Conservation (phyloP, 1,284 basidiomycete genomes). For the Cryptococcus sp. region DNA sequence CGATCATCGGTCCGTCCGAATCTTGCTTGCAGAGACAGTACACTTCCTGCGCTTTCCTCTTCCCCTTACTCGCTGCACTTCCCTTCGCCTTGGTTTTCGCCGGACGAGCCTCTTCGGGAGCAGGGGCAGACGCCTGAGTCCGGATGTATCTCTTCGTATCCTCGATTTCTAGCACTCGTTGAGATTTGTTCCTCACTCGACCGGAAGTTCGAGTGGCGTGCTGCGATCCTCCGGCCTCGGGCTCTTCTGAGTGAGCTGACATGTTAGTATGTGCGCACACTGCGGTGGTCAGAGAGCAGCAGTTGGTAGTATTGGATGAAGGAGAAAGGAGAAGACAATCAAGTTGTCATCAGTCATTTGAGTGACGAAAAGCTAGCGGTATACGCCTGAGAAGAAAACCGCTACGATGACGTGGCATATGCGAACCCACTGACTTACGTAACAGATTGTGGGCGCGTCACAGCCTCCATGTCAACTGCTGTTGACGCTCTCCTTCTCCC, state of each 20-base stretch:
- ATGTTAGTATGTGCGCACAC: no score
- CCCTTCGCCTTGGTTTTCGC: conserved; percentile 5
- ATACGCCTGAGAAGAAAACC: no score
- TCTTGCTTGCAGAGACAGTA: conserved; percentile 43
- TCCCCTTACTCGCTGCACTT: conserved; percentile 26
- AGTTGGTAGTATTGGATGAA: no score
- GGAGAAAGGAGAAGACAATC: no score
- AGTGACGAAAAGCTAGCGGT: no score
- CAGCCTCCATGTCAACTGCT: no score
- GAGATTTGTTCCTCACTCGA: conserved; percentile 30
- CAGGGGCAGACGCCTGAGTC: neutral
- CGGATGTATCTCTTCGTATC: conserved; percentile 28
- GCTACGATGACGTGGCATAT: no score
- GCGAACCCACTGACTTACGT: no score
- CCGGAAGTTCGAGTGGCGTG: conserved; percentile 22
- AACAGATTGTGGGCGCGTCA: no score
- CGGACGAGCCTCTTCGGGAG: neutral
- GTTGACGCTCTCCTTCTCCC: no score
- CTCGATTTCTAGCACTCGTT: conserved; percentile 34
- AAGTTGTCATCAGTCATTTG: neutral
- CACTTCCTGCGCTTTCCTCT: conserved; percentile 23
- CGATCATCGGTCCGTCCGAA: conserved; percentile 45
- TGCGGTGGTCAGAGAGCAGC: no score
- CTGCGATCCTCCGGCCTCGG: neutral
- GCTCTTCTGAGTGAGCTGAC: no score